phyloP scores from a whole-genome alignment of 139 green algal species.

The Chlamydomonas asymmetrica region DNA sequence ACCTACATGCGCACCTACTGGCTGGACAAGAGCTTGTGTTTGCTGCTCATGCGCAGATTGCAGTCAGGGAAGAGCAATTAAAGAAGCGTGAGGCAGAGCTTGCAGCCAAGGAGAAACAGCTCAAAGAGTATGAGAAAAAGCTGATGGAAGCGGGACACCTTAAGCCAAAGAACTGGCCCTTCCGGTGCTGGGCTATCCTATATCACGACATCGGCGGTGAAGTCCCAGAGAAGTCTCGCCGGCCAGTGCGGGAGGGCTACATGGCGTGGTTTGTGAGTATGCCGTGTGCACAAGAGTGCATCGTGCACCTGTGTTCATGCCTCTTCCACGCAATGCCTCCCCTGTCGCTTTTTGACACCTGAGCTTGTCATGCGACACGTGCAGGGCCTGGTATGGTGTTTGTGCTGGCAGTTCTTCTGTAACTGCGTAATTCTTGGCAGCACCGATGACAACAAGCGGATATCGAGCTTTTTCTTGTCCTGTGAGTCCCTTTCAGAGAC shows the following conservation, averaged over 20 bases:
- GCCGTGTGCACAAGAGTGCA: background rate
- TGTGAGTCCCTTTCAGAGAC: slow-evolving; percentile 9
- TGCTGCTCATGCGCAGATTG: no score
- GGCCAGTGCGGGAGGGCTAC: slow-evolving; percentile 40
- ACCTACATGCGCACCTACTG: no score
- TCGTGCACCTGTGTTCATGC: background rate
- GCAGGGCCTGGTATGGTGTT: slow-evolving; percentile 47
- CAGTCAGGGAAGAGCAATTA: no score
- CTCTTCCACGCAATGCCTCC: background rate
- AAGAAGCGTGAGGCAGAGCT: slow-evolving; percentile 43
- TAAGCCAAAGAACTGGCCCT: slow-evolving; percentile 63
- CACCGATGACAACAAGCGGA: slow-evolving; percentile 17
- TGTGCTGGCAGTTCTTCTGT: slow-evolving; percentile 53
- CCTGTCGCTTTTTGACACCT: background rate
- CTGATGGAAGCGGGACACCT: slow-evolving; percentile 3
- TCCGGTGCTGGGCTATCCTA: slow-evolving; percentile 62
- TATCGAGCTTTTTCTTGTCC: slow-evolving; percentile 48
- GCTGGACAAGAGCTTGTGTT: no score
- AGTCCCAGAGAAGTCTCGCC: slow-evolving; percentile 48
- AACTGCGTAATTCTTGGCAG: slow-evolving; percentile 43
- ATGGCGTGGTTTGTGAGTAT: slow-evolving; percentile 43
- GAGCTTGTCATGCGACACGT: background rate
- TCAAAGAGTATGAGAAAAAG: slow-evolving; percentile 38
- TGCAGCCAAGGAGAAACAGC: slow-evolving; percentile 39
- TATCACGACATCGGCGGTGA: slow-evolving; percentile 70